Evolutionary conservation across 164 flowering plant species (phyloP).

Genomic region (Piper betle): DNA sequence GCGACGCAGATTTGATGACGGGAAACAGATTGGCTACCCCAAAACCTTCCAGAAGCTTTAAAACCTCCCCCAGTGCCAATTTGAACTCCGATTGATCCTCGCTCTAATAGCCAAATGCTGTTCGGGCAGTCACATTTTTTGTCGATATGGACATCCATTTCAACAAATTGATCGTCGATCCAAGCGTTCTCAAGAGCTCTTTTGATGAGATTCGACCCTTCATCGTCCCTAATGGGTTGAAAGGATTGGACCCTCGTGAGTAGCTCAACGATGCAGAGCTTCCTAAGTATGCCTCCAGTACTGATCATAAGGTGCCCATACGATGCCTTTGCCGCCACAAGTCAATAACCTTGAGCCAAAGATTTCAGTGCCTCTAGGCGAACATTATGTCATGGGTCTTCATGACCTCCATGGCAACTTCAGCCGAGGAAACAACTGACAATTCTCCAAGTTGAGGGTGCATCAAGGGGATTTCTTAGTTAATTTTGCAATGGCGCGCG

Average conservation of each 20-base stretch:
- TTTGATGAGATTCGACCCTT: slow-evolving; percentile 9
- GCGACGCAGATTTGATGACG: neutral
- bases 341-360: slow-evolving; percentile 3
- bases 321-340: slow-evolving; percentile 8
- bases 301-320: slow-evolving; percentile 21
- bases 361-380: slow-evolving; percentile 5
- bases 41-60: slow-evolving; percentile 4
- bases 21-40: slow-evolving; percentile 4
- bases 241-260: slow-evolving; percentile 20
- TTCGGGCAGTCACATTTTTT: slow-evolving; percentile 9
- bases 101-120: slow-evolving; percentile 13
- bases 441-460: neutral
- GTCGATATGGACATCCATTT: slow-evolving; percentile 9
- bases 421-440: slow-evolving; percentile 10
- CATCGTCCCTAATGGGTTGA: slow-evolving; percentile 20
- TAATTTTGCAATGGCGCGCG: neutral
- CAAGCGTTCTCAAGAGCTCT: neutral
- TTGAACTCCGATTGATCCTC: slow-evolving; percentile 11
- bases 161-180: slow-evolving; percentile 8
- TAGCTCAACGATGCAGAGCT: slow-evolving; percentile 21
- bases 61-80: slow-evolving; percentile 1
- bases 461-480: slow-evolving; percentile 3
- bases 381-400: slow-evolving; percentile 13
- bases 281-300: slow-evolving; percentile 14
- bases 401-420: slow-evolving; percentile 12